Evolutionary conservation across 129 eudicot species (phyloP).

Genomic region (Flaveria sonorensis): DNA sequence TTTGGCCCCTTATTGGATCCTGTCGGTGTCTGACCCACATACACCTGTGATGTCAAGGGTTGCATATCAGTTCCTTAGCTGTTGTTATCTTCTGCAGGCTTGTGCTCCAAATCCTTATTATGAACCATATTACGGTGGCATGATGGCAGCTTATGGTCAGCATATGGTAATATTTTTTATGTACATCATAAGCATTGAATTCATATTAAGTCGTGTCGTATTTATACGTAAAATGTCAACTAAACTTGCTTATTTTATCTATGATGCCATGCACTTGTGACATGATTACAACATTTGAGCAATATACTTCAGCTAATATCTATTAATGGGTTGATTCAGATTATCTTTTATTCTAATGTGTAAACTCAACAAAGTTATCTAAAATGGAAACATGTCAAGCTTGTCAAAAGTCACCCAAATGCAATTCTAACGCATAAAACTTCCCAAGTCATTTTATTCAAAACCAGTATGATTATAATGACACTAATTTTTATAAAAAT

Average conservation of each 20-base stretch:
- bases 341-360: background rate
- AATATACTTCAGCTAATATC: background rate
- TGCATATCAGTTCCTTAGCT: background rate
- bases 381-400: background rate
- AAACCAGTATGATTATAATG: background rate
- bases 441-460: background rate
- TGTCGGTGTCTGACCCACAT: background rate
- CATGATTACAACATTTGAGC: background rate
- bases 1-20: background rate
- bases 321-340: background rate
- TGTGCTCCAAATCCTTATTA: conserved; percentile 67
- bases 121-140: conserved; percentile 74
- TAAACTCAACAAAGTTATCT: background rate
- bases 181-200: background rate
- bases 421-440: background rate
- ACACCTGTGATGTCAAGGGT: conserved; percentile 3
- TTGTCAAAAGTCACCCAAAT: background rate
- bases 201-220: background rate
- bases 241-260: background rate
- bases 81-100: conserved; percentile 46
- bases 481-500: background rate
- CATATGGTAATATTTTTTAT: conserved; percentile 51
- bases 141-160: conserved; percentile 82
- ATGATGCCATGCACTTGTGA: background rate
- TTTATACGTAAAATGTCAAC: background rate